Base-by-base conservation (phyloP, 1,139 yeast species). In the Protomyces macrosporus region DNA sequence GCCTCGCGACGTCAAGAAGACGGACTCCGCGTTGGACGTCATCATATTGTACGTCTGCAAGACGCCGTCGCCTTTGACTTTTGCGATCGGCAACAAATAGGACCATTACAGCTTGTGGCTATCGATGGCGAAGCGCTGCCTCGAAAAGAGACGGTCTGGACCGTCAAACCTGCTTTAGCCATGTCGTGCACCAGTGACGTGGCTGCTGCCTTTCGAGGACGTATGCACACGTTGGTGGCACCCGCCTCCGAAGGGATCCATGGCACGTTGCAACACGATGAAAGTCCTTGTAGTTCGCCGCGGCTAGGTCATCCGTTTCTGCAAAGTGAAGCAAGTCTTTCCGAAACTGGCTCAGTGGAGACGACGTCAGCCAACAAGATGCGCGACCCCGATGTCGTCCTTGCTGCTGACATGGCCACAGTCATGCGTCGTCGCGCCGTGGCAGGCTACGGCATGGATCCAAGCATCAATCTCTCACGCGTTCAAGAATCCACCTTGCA, bases 371-470 rank as follows among this genome's bases (percentile, higher is more conserved):
- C 23, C 23, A 23, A 23, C 23, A 23, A 23, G 23, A 6, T 16
- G 23, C 45, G 55, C 37, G 60, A 37, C 53, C 9, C 74, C 53
- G 72, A 37, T 9, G 4, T 30, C 9, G 52, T 81, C 4, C 71
- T 87, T 51, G 81, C 77, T 59, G 84, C 83, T 69, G 95, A 87
- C 71, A 84, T 71, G 78, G 82, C 10, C 78, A 45, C 40, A 30
- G 6, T 82, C 0, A 90, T 90, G 73, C 77, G 89, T 66, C 79
- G 81, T 64, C 77, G 97, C 62, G 96, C 97, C 0, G 73, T 76
- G 48, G 71, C 81, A 61, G 95, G 95, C 0, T 91, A 91, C 71
- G 88, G 90, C 0, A 77, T 85, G 30, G 88, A 88, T 70, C 84
- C 90, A 55, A 83, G 81, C 56, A 76, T 75, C 50, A 91, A 91